Conservation (phyloP, 352 stramenopile genomes). For the Phytophthora pisi region DNA sequence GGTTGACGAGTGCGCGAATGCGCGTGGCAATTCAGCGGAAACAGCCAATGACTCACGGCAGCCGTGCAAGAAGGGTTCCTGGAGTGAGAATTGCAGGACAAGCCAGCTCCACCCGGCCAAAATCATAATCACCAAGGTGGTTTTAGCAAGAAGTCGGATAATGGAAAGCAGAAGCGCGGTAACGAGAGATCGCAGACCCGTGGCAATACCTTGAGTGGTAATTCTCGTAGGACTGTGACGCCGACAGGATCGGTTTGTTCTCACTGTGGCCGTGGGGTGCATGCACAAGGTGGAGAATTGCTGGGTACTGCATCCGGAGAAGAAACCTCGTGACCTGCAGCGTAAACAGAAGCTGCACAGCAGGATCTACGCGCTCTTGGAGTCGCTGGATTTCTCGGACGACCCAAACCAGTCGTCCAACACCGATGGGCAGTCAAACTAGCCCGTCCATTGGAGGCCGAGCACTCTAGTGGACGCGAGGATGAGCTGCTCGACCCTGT, state of each 20-base stretch:
- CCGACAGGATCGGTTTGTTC: slow-evolving; percentile 1
- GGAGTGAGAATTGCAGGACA: slow-evolving; percentile 14
- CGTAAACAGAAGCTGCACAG: slow-evolving; percentile 13
- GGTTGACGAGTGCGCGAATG: no score
- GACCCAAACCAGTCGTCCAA: not conserved
- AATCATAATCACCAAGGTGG: not conserved
- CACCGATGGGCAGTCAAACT: slow-evolving; percentile 14
- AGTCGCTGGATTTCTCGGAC: slow-evolving; percentile 2
- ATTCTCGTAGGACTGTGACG: not conserved
- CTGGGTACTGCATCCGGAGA: slow-evolving; percentile 8
- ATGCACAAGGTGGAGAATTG: slow-evolving; percentile 10
- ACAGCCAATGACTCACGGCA: slow-evolving; percentile 3
- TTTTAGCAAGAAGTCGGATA: not conserved
- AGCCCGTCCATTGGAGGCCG: slow-evolving; percentile 24
- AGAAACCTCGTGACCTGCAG: slow-evolving; percentile 10
- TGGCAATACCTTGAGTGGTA: not conserved
- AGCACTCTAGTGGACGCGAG: slow-evolving; percentile 12
- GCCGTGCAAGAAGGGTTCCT: slow-evolving; percentile 16
- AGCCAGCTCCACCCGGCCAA: not conserved
- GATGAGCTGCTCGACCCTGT: slow-evolving; percentile 5
- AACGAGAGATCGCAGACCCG: not conserved
- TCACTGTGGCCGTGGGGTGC: slow-evolving; percentile 4
- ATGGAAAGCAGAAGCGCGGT: slow-evolving; percentile 1
- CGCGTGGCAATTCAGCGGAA: slow-evolving; percentile 23
- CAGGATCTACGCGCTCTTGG: slow-evolving; percentile 20